phyloP scores from a whole-genome alignment of 371 early-diverging fungal species.

The Mortierella sp. region DNA sequence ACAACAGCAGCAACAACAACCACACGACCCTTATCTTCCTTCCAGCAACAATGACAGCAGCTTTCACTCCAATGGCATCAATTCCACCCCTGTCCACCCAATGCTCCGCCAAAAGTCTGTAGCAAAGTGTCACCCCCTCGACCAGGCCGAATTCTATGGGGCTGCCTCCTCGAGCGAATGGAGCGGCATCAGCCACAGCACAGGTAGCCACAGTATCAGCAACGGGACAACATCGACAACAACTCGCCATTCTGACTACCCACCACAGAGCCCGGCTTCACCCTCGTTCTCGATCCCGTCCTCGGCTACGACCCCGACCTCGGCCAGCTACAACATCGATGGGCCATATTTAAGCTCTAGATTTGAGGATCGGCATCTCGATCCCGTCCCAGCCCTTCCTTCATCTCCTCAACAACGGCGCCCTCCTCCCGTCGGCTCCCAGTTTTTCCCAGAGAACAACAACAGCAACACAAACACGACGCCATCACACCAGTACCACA shows the following conservation, averaged over 20 bases:
- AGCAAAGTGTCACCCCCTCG: constrained; percentile 23
- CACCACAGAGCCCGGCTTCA: constrained; percentile 34
- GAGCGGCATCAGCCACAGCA: neutral
- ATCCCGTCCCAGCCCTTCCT: constrained; percentile 12
- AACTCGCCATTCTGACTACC: constrained; percentile 14
- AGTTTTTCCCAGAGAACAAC: constrained; percentile 18
- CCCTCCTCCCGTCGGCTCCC: constrained; percentile 11
- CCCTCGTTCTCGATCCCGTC: constrained; percentile 46
- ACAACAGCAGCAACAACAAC: constrained; percentile 5
- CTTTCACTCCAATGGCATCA: neutral
- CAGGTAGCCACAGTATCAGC: neutral
- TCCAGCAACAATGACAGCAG: too few relatives aligned
- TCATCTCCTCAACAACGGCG: neutral
- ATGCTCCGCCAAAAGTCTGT: constrained; percentile 28
- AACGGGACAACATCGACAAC: neutral
- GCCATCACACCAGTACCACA: constrained; percentile 23
- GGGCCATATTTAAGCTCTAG: constrained; percentile 24
- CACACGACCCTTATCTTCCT: neutral
- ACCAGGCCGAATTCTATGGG: constrained; percentile 28
- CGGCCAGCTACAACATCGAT: constrained; percentile 29
- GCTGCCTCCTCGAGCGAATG: constrained; percentile 1
- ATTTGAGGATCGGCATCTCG: constrained; percentile 28
- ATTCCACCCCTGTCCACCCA: neutral
- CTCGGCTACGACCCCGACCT: constrained; percentile 46
- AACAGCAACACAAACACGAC: constrained; percentile 10